Evolutionary conservation across 1,139 yeast species (phyloP).

Genomic region (Candida sp.): DNA sequence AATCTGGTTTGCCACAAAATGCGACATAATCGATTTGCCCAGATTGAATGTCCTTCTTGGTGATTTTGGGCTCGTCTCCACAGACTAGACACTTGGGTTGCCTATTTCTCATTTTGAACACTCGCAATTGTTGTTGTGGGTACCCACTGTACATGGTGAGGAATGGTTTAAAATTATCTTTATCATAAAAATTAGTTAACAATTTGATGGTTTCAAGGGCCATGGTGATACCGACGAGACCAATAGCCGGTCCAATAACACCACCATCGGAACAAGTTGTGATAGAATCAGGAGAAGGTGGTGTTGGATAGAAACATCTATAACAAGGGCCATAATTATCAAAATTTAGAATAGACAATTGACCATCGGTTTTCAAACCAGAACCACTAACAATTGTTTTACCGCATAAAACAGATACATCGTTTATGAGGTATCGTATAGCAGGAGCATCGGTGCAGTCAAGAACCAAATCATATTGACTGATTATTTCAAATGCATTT

Average conservation of each 20-base stretch:
- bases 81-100: conserved; percentile 64
- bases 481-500: conserved; percentile 64
- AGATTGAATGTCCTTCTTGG: conserved; percentile 39
- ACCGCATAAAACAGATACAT: conserved; percentile 67
- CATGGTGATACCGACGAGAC: conserved; percentile 85
- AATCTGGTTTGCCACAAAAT: conserved; percentile 65
- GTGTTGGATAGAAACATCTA: conserved; percentile 86
- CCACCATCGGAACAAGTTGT: conserved; percentile 94
- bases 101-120: conserved; percentile 76
- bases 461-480: conserved; percentile 67
- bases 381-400: conserved; percentile 88
- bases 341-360: conserved; percentile 72
- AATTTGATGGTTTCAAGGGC: conserved; percentile 84
- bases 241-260: conserved; percentile 93
- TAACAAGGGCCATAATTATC: conserved; percentile 83
- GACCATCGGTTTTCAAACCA: conserved; percentile 91
- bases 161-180: conserved; percentile 60
- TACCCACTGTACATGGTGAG: conserved; percentile 71
- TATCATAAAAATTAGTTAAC: conserved; percentile 53
- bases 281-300: conserved; percentile 84
- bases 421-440: conserved; percentile 83
- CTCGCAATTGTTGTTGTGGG: conserved; percentile 65
- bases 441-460: conserved; percentile 97
- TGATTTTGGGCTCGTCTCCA: conserved; percentile 49
- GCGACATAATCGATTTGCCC: conserved; percentile 58